Evolutionary conservation across 2,329 filamentous ascomycete species (phyloP).

Genomic region (Fusarium ambrosium): DNA sequence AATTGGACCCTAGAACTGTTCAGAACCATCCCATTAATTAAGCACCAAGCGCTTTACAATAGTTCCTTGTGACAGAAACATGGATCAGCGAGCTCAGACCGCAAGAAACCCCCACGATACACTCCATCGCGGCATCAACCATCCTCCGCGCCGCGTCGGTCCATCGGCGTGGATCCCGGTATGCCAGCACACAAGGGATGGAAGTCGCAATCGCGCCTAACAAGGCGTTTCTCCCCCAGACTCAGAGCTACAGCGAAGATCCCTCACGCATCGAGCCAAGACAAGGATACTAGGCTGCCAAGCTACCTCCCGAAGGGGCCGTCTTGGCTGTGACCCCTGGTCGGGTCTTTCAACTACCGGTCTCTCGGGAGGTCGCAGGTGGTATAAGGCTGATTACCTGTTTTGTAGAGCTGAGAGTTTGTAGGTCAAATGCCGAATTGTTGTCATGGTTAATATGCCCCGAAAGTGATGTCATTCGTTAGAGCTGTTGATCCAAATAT

Average conservation of each 20-base stretch:
- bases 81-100: neutral
- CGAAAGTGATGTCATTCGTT: conserved; percentile 27
- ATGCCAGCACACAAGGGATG: conserved; percentile 9
- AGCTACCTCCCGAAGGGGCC: conserved; percentile 9
- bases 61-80: neutral
- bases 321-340: neutral
- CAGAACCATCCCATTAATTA: neutral
- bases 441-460: conserved; percentile 8
- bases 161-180: conserved; percentile 31
- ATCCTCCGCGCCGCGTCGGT: conserved; percentile 14
- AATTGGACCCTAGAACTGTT: neutral
- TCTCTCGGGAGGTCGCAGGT: conserved; percentile 4
- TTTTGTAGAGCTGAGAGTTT: neutral
- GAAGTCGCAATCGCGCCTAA: conserved; percentile 39
- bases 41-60: neutral
- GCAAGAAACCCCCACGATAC: neutral
- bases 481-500: conserved; percentile 30
- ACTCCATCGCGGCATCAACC: neutral
- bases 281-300: neutral
- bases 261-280: conserved; percentile 11
- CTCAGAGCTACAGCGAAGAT: conserved; percentile 24
- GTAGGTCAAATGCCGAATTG: neutral
- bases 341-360: conserved; percentile 3
- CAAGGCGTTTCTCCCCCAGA: conserved; percentile 25
- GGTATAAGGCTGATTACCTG: conserved; percentile 14